Base-by-base conservation (phyloP, 352 stramenopile genomes). In the Phytophthora pistaciae region DNA sequence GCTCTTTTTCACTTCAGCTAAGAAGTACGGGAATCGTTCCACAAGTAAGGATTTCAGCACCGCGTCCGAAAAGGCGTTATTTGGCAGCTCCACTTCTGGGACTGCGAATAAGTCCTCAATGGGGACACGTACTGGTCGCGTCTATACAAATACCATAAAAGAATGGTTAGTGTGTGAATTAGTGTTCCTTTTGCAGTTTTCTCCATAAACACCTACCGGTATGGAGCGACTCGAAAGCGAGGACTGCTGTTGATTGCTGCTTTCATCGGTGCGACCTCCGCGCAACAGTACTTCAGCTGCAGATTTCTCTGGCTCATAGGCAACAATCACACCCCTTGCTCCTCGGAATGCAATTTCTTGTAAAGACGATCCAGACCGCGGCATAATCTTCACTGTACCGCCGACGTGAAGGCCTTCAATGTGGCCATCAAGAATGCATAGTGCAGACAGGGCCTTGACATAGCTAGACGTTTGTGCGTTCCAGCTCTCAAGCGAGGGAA, bases 351-450 rank as follows among this genome's bases (percentile, higher is more conserved):
- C 83, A 16, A 88, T 85, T 56, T 97, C 90, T 65, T 96, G 90
- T 8, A 89, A 67, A 3, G 83, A 78, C 6, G 84, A 92, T 3
- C 82, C 82, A n/a, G 82, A 76, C 42, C 86, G 86, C 23, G 88
- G 90, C 66, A 95, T 80, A 52, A 97, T 91, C 58, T 94, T 95
- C 21, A 97, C 88, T n/a, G 83, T 92, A 18, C 82, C 86, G 16
- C 90, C 90, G 18, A 96, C 78, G 23, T 86, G 90, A 16, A 97
- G 62, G 6, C 86, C 87, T 80, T 96, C 90, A 60, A 95, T 92
- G 54, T 97, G 88, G 1, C 90, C 90, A 66, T 95, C 88, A 6
- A 97, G 76, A 9, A 97, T 81, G 46, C 84, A 96, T 3, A 97
- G 68, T 11, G 89, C 87, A 23, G 88, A 93, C 25, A 96, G 73